Conservation (phyloP, 1,284 basidiomycete species). For the Volvariella volvacea region DNA sequence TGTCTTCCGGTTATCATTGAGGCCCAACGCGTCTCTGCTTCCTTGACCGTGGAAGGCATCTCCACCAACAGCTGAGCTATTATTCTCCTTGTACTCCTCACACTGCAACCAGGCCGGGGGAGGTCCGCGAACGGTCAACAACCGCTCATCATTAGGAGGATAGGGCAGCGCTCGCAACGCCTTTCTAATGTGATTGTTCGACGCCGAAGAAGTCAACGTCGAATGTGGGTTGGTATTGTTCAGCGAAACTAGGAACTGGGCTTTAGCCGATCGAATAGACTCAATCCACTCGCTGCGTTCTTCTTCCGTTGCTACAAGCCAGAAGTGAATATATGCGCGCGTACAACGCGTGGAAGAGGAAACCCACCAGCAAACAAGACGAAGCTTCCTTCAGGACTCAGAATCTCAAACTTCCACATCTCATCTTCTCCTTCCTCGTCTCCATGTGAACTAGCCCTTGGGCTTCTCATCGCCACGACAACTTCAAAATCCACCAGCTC, state of each 20-base stretch:
- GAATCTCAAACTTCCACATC: conserved; percentile 58
- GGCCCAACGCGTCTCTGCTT: neutral
- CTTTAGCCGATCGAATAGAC: conserved; percentile 68
- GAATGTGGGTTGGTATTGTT: conserved; percentile 68
- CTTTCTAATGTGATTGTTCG: conserved; percentile 66
- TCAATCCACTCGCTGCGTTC: conserved; percentile 66
- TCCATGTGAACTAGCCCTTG: neutral
- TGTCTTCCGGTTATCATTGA: conserved; percentile 12
- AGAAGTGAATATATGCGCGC: conserved; percentile 1
- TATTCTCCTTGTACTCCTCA: conserved; percentile 10
- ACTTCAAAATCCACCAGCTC: conserved; percentile 76
- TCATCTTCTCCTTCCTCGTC: conserved; percentile 33
- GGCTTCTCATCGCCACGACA: conserved; percentile 40
- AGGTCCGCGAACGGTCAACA: conserved; percentile 17
- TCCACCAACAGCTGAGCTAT: conserved; percentile 5
- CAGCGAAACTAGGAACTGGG: conserved; percentile 58
- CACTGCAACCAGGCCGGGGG: conserved; percentile 11
- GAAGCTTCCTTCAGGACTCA: conserved; percentile 75
- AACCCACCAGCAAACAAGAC: conserved; percentile 63
- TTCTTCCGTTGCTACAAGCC: conserved; percentile 38
- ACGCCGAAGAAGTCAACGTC: conserved; percentile 71
- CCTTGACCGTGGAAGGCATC: neutral
- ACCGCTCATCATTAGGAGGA: conserved; percentile 43
- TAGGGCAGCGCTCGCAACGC: conserved; percentile 70
- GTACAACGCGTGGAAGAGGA: neutral